phyloP scores from a whole-genome alignment of 2,329 filamentous ascomycete species.

The Sporothrix pseudoabietina region DNA sequence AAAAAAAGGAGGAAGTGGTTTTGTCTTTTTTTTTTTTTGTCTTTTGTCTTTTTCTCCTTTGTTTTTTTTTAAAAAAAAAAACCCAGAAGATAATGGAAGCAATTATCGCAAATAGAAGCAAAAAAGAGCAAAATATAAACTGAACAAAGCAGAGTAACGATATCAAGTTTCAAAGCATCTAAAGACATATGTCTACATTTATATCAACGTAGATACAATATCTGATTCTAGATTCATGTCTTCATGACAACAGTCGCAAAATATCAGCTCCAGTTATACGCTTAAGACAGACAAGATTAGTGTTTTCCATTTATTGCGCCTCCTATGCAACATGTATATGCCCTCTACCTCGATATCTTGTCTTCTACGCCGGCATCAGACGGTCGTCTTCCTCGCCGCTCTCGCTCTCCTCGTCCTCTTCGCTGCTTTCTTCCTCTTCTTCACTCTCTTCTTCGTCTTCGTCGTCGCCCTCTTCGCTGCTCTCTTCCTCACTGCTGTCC shows the following conservation, averaged over 20 bases:
- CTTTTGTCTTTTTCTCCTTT: background rate
- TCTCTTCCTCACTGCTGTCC: slow-evolving; percentile 52
- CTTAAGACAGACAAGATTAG: too few relatives aligned
- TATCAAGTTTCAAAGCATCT: too few relatives aligned
- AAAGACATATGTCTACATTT: too few relatives aligned
- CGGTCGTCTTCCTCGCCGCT: slow-evolving; percentile 21
- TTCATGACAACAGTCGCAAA: too few relatives aligned
- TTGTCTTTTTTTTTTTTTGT: background rate
- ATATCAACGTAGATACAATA: too few relatives aligned
- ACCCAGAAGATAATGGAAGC: too few relatives aligned
- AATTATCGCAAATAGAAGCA: background rate
- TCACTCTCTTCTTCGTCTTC: slow-evolving; percentile 28
- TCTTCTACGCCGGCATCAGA: slow-evolving; percentile 2
- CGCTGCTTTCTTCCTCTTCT: background rate
- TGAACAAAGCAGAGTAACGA: background rate
- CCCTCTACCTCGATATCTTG: background rate
- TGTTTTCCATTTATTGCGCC: background rate
- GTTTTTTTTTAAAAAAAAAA: too few relatives aligned
- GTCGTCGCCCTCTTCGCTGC: slow-evolving; percentile 51
- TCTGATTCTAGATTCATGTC: too few relatives aligned
- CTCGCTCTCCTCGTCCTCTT: slow-evolving; percentile 3
- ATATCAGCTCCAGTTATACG: too few relatives aligned
- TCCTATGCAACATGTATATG: background rate
- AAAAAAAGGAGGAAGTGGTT: background rate
- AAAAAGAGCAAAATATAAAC: background rate